Evolutionary conservation across 805 yeast species (phyloP).

Genomic region (Diddensiella transvaalensis): DNA sequence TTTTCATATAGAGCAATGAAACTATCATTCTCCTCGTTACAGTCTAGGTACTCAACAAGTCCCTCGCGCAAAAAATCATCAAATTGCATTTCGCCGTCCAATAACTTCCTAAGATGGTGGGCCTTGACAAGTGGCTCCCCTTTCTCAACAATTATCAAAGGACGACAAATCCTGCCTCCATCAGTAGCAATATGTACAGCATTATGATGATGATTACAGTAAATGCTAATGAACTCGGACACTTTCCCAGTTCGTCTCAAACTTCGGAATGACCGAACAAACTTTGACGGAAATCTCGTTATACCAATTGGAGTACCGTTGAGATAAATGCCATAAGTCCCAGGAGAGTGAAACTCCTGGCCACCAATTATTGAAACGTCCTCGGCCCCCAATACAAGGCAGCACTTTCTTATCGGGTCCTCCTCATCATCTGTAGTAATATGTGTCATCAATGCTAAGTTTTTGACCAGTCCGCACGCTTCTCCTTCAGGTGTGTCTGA

Average conservation of each 20-base stretch:
- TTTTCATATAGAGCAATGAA: conserved; percentile 84
- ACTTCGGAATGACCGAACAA: conserved; percentile 72
- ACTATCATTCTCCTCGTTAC: conserved; percentile 95
- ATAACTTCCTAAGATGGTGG: conserved; percentile 60
- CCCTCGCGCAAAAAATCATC: conserved; percentile 88
- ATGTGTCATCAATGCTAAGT: conserved; percentile 96
- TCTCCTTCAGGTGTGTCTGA: conserved; percentile 99
- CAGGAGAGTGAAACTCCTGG: conserved; percentile 68
- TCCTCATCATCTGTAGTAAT: conserved; percentile 98
- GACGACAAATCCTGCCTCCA: conserved; percentile 98
- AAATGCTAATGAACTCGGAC: conserved; percentile 87
- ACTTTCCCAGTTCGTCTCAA: conserved; percentile 81
- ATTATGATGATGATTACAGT: conserved; percentile 80
- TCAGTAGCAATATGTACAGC: conserved; percentile 98
- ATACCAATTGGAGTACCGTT: conserved; percentile 95
- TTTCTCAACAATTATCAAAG: conserved; percentile 79
- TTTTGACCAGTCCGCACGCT: conserved; percentile 98
- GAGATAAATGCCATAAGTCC: conserved; percentile 80
- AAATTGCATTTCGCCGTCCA: conserved; percentile 72
- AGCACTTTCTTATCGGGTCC: conserved; percentile 72
- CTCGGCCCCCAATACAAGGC: conserved; percentile 85
- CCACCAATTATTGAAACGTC: conserved; percentile 78
- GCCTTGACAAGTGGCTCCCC: conserved; percentile 68
- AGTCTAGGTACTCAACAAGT: conserved; percentile 91
- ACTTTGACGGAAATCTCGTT: conserved; percentile 79